These are phyloP conservation scores for Xerocomellus dryophilus DNA, from an alignment of 768 basidiomycete species.

Conservation along the genomic window DNA sequence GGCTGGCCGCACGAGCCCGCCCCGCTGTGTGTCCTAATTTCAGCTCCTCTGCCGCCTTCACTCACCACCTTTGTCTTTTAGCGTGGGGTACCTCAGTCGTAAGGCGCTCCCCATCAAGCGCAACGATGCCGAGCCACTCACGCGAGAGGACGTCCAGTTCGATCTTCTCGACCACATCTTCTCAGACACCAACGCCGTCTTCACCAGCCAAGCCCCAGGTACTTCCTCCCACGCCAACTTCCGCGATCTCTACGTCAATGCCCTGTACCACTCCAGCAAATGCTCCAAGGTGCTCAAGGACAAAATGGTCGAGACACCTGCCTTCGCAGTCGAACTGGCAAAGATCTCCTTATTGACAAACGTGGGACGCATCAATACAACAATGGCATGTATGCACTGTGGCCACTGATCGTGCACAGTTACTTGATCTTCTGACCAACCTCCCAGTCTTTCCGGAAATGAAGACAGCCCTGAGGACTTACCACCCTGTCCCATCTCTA, in stretches of 20 bases:
- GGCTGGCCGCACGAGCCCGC: constrained; percentile 48
- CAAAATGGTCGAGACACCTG: constrained; percentile 80
- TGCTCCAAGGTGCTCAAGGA: constrained; percentile 87
- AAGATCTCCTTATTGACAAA: constrained; percentile 86
- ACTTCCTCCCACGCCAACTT: constrained; percentile 61
- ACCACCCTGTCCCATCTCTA: constrained; percentile 84
- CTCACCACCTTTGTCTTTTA: constrained; percentile 24
- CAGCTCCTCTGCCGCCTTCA: constrained; percentile 6
- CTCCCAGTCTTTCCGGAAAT: constrained; percentile 83
- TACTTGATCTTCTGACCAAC: constrained; percentile 19
- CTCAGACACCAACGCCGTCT: constrained; percentile 60
- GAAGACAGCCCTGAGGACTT: constrained; percentile 86
- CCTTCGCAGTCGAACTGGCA: constrained; percentile 74
- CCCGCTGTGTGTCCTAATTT: constrained; percentile 46
- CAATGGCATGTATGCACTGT: constrained; percentile 70
- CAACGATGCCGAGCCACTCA: constrained; percentile 78
- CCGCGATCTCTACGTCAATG: constrained; percentile 78
- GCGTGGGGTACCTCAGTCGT: constrained; percentile 59
- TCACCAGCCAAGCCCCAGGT: constrained; percentile 61
- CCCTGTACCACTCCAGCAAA: constrained; percentile 75
- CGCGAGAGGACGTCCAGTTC: constrained; percentile 81
- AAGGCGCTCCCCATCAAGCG: constrained; percentile 74
- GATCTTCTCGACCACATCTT: constrained; percentile 83
- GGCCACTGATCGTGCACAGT: constrained; percentile 6
- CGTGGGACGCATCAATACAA: constrained; percentile 89